phyloP scores from a whole-genome alignment of 179 eudicot genomes.

The Vitellaria paradoxa region DNA sequence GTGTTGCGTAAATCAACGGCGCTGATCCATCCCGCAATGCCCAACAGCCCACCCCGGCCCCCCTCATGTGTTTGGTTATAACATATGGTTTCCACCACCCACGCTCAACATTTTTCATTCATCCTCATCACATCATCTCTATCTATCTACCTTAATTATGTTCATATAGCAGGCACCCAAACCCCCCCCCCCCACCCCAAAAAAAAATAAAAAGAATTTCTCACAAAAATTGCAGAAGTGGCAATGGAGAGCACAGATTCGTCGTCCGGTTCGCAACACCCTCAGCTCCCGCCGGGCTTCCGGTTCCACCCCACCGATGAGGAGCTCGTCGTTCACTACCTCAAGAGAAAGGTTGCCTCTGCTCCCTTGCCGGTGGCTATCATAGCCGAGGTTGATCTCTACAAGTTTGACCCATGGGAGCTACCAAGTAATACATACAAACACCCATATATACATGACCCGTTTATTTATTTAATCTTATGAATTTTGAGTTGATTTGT shows the following conservation, averaged over 20 bases:
- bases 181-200: no score
- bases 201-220: neutral
- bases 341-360: constrained; percentile 48
- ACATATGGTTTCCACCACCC: neutral
- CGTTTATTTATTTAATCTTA: neutral
- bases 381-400: constrained; percentile 59
- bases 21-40: neutral
- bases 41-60: neutral
- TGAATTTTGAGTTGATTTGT: neutral
- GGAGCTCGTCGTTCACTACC: constrained; percentile 63
- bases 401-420: constrained; percentile 72
- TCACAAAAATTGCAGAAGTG: neutral
- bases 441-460: no score
- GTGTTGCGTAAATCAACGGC: neutral
- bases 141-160: neutral
- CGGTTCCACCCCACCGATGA: constrained; percentile 71
- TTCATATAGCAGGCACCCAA: neutral
- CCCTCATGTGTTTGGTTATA: neutral
- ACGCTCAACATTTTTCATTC: neutral
- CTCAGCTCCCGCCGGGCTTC: constrained; percentile 60
- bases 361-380: constrained; percentile 59
- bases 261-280: constrained; percentile 43
- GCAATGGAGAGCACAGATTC: constrained; percentile 65
- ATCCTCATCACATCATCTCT: neutral
- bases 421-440: constrained; percentile 40